These are phyloP conservation scores for Aurifilum marmelostoma DNA, from an alignment of 2,329 filamentous ascomycete genomes.

Conservation along the genomic window DNA sequence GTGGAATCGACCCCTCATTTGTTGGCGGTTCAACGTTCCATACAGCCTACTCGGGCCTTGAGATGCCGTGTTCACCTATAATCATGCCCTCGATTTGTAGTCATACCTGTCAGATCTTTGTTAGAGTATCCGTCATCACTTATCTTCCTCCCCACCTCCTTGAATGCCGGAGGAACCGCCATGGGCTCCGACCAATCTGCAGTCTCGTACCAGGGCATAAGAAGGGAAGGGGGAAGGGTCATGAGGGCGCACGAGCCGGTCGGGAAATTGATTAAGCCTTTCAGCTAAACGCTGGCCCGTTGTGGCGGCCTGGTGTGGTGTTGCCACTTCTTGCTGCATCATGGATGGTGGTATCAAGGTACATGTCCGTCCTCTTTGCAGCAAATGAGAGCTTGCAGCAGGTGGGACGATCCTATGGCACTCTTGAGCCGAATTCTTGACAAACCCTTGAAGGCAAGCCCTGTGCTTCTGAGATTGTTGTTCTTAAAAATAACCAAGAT, in stretches of 20 bases:
- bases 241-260: neutral
- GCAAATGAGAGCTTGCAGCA: neutral
- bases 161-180: neutral
- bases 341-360: neutral
- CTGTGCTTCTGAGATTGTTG: no score
- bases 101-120: neutral
- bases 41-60: neutral
- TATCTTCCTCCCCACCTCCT: neutral
- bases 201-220: neutral
- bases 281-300: conserved; percentile 29
- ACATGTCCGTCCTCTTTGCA: neutral
- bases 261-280: neutral
- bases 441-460: neutral
- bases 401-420: neutral
- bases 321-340: conserved; percentile 4
- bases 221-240: neutral
- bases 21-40: neutral
- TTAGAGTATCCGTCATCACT: neutral
- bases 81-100: neutral
- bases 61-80: neutral
- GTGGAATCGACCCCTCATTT: neutral
- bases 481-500: neutral
- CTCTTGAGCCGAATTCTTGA: neutral
- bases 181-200: neutral
- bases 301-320: conserved; percentile 25